Percentiles rank a stretch among this genome's conserved stretches.
Evolutionary conservation across 2,329 filamentous ascomycete species (phyloP).

Genomic region (Colletotrichum sp.): DNA sequence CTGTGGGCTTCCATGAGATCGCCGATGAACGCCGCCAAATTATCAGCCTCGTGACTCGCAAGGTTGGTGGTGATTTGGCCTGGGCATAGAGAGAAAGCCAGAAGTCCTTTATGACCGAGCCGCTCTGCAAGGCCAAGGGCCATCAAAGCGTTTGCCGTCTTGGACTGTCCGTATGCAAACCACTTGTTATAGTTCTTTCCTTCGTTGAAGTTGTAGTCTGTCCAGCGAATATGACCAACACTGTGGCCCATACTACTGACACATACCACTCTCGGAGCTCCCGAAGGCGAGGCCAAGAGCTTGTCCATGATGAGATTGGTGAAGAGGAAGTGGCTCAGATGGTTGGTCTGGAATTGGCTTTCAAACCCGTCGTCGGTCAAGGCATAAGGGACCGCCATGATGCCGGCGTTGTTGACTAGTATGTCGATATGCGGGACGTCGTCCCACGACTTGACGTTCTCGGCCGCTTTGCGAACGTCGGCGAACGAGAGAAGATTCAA

Average conservation of each 20-base stretch:
- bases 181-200: constrained; percentile 23
- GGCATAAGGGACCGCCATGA: constrained; percentile 38
- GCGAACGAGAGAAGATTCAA: constrained; percentile 45
- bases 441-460: constrained; percentile 32
- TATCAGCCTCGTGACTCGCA: neutral
- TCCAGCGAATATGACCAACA: constrained; percentile 43
- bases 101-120: constrained; percentile 21
- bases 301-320: neutral
- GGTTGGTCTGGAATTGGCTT: constrained; percentile 32
- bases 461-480: constrained; percentile 41
- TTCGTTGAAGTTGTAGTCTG: constrained; percentile 45
- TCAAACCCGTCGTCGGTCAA: constrained; percentile 40
- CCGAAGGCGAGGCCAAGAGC: constrained; percentile 13
- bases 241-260: too few relatives aligned
- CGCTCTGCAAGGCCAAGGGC: constrained; percentile 30
- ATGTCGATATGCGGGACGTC: constrained; percentile 38
- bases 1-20: fast-evolving
- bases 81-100: neutral
- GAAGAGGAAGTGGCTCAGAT: neutral
- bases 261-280: constrained; percentile 43
- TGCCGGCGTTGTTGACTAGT: neutral
- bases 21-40: fast-evolving
- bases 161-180: constrained; percentile 27
- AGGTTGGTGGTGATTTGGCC: neutral
- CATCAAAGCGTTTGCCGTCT: constrained; percentile 31